phyloP scores from a whole-genome alignment of 2,329 filamentous ascomycete species.

The Fonsecaea erecta region DNA sequence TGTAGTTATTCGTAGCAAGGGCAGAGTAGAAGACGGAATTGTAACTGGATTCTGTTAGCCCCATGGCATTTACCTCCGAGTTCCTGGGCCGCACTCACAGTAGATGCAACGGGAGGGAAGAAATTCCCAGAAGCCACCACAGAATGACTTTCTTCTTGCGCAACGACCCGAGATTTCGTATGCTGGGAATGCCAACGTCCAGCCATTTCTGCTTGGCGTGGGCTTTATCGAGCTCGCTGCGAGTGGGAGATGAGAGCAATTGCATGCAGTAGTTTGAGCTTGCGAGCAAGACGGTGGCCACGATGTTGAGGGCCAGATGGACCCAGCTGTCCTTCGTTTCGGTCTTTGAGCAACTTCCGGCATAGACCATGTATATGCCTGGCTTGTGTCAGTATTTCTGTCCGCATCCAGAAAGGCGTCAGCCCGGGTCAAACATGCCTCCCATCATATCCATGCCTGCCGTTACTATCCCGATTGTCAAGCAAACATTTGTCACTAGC shows the following conservation, averaged over 20 bases:
- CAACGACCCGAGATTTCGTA: slow-evolving; percentile 39
- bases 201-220: slow-evolving; percentile 46
- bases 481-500: slow-evolving; percentile 30
- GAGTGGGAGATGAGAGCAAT: slow-evolving; percentile 55
- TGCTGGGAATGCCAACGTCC: slow-evolving; percentile 41
- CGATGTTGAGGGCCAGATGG: slow-evolving; percentile 56
- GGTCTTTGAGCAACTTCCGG: slow-evolving; percentile 29
- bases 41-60: slow-evolving; percentile 35
- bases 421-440: slow-evolving; percentile 11
- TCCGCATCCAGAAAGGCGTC: neutral
- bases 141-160: slow-evolving; percentile 27
- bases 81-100: slow-evolving; percentile 29
- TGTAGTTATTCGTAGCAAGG: slow-evolving; percentile 37
- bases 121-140: slow-evolving; percentile 37
- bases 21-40: slow-evolving; percentile 41
- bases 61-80: slow-evolving; percentile 31
- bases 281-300: slow-evolving; percentile 52
- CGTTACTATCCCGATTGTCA: slow-evolving; percentile 31
- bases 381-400: neutral
- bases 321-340: slow-evolving; percentile 38
- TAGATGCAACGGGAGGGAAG: slow-evolving; percentile 39
- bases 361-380: slow-evolving; percentile 29
- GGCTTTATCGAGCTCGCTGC: slow-evolving; percentile 55
- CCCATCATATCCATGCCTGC: slow-evolving; percentile 25
- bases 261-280: slow-evolving; percentile 61